Percentiles rank a stretch among this genome's conserved stretches.
Conservation (phyloP, 495 filamentous ascomycete genomes). For the Xylaria telfairii region DNA sequence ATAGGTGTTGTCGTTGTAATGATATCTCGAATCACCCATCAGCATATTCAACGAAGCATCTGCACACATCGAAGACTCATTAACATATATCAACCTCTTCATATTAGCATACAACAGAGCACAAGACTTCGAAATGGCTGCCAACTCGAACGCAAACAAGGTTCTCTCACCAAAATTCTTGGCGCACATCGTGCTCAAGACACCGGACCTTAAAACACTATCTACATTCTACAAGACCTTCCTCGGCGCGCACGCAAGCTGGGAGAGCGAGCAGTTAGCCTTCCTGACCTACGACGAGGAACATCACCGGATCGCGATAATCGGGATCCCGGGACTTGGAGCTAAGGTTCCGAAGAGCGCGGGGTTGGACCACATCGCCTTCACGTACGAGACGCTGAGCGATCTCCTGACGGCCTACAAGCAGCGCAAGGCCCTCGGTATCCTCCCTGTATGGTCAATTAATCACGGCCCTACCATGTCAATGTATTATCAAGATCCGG, state of each 20-base stretch:
- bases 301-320: slow-evolving; percentile 55
- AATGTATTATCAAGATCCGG: slow-evolving; percentile 49
- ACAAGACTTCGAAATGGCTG: slow-evolving; percentile 24
- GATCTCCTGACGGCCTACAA: slow-evolving; percentile 42
- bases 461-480: slow-evolving; percentile 54
- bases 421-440: slow-evolving; percentile 43
- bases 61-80: too few species aligned
- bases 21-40: neutral
- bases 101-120: neutral
- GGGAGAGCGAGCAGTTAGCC: slow-evolving; percentile 30
- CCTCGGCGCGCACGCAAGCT: slow-evolving; percentile 37
- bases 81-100: neutral
- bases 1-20: neutral
- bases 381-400: slow-evolving; percentile 40
- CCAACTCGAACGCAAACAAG: slow-evolving; percentile 24
- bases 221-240: slow-evolving; percentile 45
- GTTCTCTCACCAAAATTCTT: slow-evolving; percentile 33
- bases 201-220: slow-evolving; percentile 36
- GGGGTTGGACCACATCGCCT: slow-evolving; percentile 51
- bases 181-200: slow-evolving; percentile 41
- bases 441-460: slow-evolving; percentile 49
- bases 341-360: slow-evolving; percentile 30
- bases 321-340: slow-evolving; percentile 31
- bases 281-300: slow-evolving; percentile 55
- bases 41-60: neutral